Evolutionary conservation across 1,139 yeast genomes (phyloP).

Genomic region (Blastobotrys elegans): DNA sequence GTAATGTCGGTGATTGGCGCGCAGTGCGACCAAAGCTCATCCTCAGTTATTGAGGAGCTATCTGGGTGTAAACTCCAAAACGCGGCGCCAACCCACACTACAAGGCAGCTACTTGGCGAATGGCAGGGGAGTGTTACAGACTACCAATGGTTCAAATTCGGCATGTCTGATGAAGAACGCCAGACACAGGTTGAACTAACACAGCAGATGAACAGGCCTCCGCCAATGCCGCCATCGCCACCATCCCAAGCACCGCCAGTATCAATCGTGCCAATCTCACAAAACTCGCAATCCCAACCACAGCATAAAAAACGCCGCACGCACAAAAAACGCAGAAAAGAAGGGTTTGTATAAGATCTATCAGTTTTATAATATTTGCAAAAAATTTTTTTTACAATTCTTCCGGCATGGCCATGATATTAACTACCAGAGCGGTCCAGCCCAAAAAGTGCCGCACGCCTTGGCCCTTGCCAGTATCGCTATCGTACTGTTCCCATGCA

Average conservation of each 20-base stretch:
- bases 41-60: neutral
- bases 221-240: no score
- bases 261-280: neutral
- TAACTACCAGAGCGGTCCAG: constrained; percentile 81
- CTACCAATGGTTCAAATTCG: constrained; percentile 22
- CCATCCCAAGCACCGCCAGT: no score
- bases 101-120: constrained; percentile 18
- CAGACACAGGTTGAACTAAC: constrained; percentile 3
- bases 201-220: neutral
- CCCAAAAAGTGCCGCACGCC: constrained; percentile 92
- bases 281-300: neutral
- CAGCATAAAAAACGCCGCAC: neutral
- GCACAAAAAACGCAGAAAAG: constrained; percentile 10
- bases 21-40: constrained; percentile 3
- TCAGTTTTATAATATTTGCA: neutral
- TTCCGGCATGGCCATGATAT: constrained; percentile 79
- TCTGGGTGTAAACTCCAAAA: neutral
- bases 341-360: constrained; percentile 18
- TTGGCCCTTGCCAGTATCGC: constrained; percentile 63
- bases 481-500: constrained; percentile 90
- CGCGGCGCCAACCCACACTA: constrained; percentile 6
- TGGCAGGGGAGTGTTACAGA: constrained; percentile 15
- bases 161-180: constrained; percentile 9
- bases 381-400: constrained; percentile 13
- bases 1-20: constrained; percentile 21